Percentiles rank a stretch among this genome's conserved stretches.
These are phyloP conservation scores for Aspergillus fructus DNA, from an alignment of 2,329 filamentous ascomycete species.

Conservation along the genomic window DNA sequence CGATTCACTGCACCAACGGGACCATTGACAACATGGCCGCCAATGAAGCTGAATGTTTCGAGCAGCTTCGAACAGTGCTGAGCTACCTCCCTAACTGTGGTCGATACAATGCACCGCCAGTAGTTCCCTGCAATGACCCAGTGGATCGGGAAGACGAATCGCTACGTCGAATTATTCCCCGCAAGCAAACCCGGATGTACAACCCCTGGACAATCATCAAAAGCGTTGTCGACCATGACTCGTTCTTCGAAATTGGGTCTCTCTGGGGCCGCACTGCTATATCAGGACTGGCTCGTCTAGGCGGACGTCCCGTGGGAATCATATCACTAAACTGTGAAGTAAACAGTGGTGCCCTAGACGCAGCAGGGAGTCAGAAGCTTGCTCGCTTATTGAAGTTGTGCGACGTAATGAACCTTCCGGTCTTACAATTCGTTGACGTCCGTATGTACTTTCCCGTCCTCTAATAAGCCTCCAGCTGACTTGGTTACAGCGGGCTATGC, in stretches of 20 bases:
- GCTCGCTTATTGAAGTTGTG: slow-evolving; percentile 61
- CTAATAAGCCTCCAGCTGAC: not conserved
- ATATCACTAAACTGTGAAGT: slow-evolving; percentile 62
- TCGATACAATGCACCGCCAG: slow-evolving; percentile 52
- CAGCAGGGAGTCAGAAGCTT: slow-evolving; percentile 61
- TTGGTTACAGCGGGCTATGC: slow-evolving; percentile 53
- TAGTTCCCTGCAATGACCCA: slow-evolving; percentile 49
- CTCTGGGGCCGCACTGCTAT: slow-evolving; percentile 65
- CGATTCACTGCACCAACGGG: slow-evolving; percentile 64
- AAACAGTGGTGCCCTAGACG: slow-evolving; percentile 61
- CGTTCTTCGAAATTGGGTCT: slow-evolving; percentile 64
- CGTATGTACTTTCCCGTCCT: slow-evolving; percentile 36
- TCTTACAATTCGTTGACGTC: slow-evolving; percentile 64
- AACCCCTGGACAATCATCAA: slow-evolving; percentile 58
- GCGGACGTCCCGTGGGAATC: slow-evolving; percentile 58
- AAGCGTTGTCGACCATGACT: slow-evolving; percentile 55
- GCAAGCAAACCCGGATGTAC: slow-evolving; percentile 60
- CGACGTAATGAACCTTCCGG: slow-evolving; percentile 64
- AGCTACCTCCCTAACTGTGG: slow-evolving; percentile 60
- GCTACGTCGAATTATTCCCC: slow-evolving; percentile 58
- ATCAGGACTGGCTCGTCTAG: slow-evolving; percentile 59
- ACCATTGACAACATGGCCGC: slow-evolving; percentile 65
- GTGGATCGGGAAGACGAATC: slow-evolving; percentile 49
- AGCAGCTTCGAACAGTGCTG: slow-evolving; percentile 59
- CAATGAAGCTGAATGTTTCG: slow-evolving; percentile 61